Evolutionary conservation across 441 rosid genomes (phyloP).

Genomic region (Rhodomyrtus psidioides): DNA sequence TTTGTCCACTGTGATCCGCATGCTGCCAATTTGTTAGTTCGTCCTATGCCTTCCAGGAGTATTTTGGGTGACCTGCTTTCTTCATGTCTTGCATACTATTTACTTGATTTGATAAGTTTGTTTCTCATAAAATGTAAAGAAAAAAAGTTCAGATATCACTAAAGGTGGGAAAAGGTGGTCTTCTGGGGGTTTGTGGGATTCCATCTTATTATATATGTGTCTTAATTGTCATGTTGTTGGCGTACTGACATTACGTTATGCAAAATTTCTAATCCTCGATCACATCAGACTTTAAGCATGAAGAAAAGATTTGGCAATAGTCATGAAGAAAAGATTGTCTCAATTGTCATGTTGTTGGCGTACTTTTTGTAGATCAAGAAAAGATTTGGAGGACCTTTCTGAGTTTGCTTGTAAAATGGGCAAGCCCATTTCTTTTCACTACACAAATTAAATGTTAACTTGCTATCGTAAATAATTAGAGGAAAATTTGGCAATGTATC

Average conservation of each 20-base stretch:
- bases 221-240: not conserved
- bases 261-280: not conserved
- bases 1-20: slow-evolving; percentile 99
- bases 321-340: too few species aligned
- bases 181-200: not conserved
- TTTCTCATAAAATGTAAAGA: not conserved
- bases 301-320: too few species aligned
- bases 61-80: slow-evolving; percentile 39
- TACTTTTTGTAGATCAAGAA: not conserved
- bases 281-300: not conserved
- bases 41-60: slow-evolving; percentile 60
- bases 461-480: not conserved
- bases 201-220: not conserved
- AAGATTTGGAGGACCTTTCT: not conserved
- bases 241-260: not conserved
- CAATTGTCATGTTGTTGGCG: too few species aligned
- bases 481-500: not conserved
- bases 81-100: not conserved
- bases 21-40: slow-evolving; percentile 86
- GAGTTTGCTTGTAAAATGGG: not conserved
- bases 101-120: not conserved
- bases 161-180: not conserved
- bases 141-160: not conserved
- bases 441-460: not conserved
- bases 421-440: not conserved